phyloP scores from a whole-genome alignment of 2,329 filamentous ascomycete species.

The Aotearoamyces nothofagi region DNA sequence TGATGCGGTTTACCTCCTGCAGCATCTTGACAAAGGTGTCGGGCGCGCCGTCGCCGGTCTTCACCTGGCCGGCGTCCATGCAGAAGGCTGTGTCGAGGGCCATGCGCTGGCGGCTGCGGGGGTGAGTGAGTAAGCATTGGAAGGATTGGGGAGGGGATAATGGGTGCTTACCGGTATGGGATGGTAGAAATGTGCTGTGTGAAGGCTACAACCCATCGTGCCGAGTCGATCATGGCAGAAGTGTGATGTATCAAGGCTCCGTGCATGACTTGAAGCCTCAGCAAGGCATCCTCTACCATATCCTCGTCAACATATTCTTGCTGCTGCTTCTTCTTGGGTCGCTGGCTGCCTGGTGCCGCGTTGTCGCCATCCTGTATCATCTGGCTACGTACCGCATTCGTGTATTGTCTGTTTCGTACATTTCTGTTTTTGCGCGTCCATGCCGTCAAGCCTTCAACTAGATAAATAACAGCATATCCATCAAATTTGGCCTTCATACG shows the following conservation, averaged over 20 bases:
- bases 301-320: constrained; percentile 48
- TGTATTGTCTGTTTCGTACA: constrained; percentile 51
- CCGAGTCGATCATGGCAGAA: constrained; percentile 40
- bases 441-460: constrained; percentile 51
- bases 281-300: constrained; percentile 51
- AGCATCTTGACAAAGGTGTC: constrained; percentile 66
- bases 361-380: constrained; percentile 21
- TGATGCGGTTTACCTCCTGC: constrained; percentile 58
- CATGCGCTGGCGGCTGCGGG: constrained; percentile 22
- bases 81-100: constrained; percentile 50
- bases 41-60: constrained; percentile 44
- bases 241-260: constrained; percentile 58
- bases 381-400: constrained; percentile 42
- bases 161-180: constrained; percentile 42
- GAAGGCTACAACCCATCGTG: constrained; percentile 57
- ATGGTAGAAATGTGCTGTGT: constrained; percentile 68
- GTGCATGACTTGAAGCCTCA: constrained; percentile 55
- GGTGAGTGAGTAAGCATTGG: constrained; percentile 1
- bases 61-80: constrained; percentile 66
- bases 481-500: constrained; percentile 38
- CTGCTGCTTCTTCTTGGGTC: constrained; percentile 23
- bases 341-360: constrained; percentile 6
- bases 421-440: constrained; percentile 59
- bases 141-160: constrained; percentile 1
- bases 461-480: constrained; percentile 42